Evolutionary conservation across 176 grass and related monocot species (phyloP).

Genomic region (Aegilops longissima): DNA sequence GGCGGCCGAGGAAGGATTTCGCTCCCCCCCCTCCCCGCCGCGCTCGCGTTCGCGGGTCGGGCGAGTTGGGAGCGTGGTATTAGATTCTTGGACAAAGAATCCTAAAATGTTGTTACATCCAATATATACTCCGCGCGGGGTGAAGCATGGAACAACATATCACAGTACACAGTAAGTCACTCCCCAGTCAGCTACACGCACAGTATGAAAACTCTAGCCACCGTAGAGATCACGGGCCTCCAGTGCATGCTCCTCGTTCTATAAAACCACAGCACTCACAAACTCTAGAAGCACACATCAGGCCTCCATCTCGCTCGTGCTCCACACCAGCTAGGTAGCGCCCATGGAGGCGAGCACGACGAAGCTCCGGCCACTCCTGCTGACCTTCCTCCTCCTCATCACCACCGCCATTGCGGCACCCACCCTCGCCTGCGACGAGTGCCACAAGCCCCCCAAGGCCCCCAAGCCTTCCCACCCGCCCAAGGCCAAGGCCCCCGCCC

Average conservation of each 20-base stretch:
- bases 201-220: background rate
- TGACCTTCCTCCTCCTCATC: slow-evolving; percentile 62
- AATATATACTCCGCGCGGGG: too few species aligned
- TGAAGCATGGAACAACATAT: too few species aligned
- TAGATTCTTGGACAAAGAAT: too few species aligned
- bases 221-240: slow-evolving; percentile 17
- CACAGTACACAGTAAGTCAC: too few species aligned
- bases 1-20: too few species aligned
- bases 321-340: background rate
- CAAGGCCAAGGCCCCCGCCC: slow-evolving; percentile 12
- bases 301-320: background rate
- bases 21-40: too few species aligned
- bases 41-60: too few species aligned
- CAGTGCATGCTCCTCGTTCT: background rate
- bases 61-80: too few species aligned
- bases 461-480: slow-evolving; percentile 43
- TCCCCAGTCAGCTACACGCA: background rate
- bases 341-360: slow-evolving; percentile 61
- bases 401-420: slow-evolving; percentile 50
- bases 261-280: slow-evolving; percentile 20
- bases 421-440: slow-evolving; percentile 51
- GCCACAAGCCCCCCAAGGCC: slow-evolving; percentile 41
- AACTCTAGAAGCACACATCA: slow-evolving; percentile 38
- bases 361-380: slow-evolving; percentile 41
- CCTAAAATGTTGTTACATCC: too few species aligned